These are phyloP conservation scores for Dujonia santamariae DNA, from an alignment of 1,139 yeast species.

Conservation along the genomic window DNA sequence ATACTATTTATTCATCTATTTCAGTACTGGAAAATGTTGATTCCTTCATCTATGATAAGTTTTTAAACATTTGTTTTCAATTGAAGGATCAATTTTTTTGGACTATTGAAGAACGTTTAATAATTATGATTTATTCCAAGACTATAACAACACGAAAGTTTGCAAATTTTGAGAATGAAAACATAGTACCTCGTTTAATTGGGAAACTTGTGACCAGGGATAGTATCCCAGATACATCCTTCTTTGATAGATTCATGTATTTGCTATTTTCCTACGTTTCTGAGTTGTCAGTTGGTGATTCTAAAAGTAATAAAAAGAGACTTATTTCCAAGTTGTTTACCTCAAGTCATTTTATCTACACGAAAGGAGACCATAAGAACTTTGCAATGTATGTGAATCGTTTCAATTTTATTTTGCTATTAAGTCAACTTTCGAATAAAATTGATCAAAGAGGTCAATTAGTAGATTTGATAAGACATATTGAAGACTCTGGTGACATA, in stretches of 20 bases:
- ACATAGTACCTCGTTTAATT: slow-evolving; percentile 21
- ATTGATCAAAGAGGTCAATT: slow-evolving; percentile 33
- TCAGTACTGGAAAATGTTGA: slow-evolving; percentile 10
- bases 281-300: slow-evolving; percentile 21
- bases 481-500: slow-evolving; percentile 22
- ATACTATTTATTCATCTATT: slow-evolving; percentile 18
- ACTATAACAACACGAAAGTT: slow-evolving; percentile 32
- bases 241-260: slow-evolving; percentile 38
- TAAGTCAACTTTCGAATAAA: slow-evolving; percentile 29
- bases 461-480: slow-evolving; percentile 22
- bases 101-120: slow-evolving; percentile 36
- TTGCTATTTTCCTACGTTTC: slow-evolving; percentile 34
- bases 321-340: slow-evolving; percentile 37
- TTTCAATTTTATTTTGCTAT: slow-evolving; percentile 32
- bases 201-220: slow-evolving; percentile 24
- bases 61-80: slow-evolving; percentile 28
- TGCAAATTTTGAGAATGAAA: slow-evolving; percentile 38
- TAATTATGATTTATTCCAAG: slow-evolving; percentile 25
- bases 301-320: slow-evolving; percentile 22
- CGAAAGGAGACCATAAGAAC: slow-evolving; percentile 19
- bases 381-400: slow-evolving; percentile 36
- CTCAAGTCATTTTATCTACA: slow-evolving; percentile 34
- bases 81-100: slow-evolving; percentile 28
- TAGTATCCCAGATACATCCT: slow-evolving; percentile 32
- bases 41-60: slow-evolving; percentile 22